Percentiles rank a stretch among this genome's conserved stretches.
phyloP scores from a whole-genome alignment of 1,284 basidiomycete genomes.

The Trametes hirsuta region DNA sequence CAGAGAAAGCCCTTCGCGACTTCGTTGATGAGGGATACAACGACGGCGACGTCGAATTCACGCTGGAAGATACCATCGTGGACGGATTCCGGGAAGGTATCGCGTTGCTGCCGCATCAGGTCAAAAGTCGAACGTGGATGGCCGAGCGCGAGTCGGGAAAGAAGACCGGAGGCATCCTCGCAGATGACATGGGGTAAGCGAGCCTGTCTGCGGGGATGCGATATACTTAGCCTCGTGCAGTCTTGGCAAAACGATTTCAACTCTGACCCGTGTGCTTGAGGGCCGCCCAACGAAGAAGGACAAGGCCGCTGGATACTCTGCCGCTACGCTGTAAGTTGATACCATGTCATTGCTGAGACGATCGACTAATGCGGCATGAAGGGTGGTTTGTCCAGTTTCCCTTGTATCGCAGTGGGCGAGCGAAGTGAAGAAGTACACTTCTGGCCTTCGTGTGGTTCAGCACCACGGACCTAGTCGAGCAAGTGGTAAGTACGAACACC shows the following conservation, averaged over 20 bases:
- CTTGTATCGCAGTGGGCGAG: conserved; percentile 92
- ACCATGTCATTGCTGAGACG: neutral
- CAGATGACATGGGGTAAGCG: conserved; percentile 87
- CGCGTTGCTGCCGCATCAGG: conserved; percentile 83
- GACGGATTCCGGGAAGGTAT: conserved; percentile 75
- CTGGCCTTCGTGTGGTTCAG: conserved; percentile 69
- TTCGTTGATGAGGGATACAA: conserved; percentile 53
- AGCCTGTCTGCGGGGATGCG: neutral
- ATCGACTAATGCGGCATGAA: conserved; percentile 34
- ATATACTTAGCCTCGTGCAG: conserved; percentile 37
- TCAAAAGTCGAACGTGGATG: conserved; percentile 90
- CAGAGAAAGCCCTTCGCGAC: conserved; percentile 68
- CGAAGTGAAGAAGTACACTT: conserved; percentile 83
- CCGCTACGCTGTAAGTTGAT: conserved; percentile 69
- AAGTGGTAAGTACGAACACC: conserved; percentile 49
- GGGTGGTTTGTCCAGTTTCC: conserved; percentile 82
- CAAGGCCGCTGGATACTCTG: conserved; percentile 70
- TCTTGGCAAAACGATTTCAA: conserved; percentile 94
- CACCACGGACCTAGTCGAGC: conserved; percentile 83
- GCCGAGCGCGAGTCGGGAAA: conserved; percentile 79
- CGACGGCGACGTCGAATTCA: conserved; percentile 46
- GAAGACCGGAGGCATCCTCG: conserved; percentile 85
- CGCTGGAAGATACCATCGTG: conserved; percentile 67
- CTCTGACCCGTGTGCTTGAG: conserved; percentile 81
- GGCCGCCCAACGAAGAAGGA: conserved; percentile 72